These are phyloP conservation scores for Ogataea sp. DNA, from an alignment of 805 yeast genomes.

Conservation along the genomic window DNA sequence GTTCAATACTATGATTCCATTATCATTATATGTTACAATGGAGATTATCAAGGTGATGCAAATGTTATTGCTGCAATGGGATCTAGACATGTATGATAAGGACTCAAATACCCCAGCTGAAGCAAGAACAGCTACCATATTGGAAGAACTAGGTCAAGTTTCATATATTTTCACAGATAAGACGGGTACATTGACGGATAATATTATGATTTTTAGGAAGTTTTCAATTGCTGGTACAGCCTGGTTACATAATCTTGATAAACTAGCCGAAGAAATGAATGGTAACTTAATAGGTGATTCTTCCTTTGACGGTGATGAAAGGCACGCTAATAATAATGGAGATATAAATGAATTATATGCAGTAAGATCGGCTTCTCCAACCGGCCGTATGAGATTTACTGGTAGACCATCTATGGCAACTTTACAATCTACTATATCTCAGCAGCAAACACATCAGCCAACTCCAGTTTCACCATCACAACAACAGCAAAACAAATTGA, in stretches of 20 bases:
- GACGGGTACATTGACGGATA: conserved; percentile 95
- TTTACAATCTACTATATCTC: conserved; percentile 12
- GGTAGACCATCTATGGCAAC: conserved; percentile 58
- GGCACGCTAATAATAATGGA: not conserved
- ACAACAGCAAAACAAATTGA: conserved; percentile 8
- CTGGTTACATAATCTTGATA: conserved; percentile 76
- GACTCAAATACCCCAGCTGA: conserved; percentile 86
- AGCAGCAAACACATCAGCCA: conserved; percentile 26
- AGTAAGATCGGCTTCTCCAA: conserved; percentile 16
- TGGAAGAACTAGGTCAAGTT: conserved; percentile 96
- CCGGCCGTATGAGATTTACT: conserved; percentile 28
- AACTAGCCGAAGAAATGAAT: conserved; percentile 21
- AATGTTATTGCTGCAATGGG: conserved; percentile 73
- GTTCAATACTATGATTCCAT: conserved; percentile 94
- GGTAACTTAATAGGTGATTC: conserved; percentile 8
- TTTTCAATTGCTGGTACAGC: conserved; percentile 81
- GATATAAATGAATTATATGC: conserved; percentile 1
- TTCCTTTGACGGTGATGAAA: too few relatives aligned
- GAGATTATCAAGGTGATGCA: conserved; percentile 91
- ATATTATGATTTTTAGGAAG: conserved; percentile 86
- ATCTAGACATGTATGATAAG: conserved; percentile 88
- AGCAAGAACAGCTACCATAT: conserved; percentile 88
- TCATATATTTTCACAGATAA: conserved; percentile 92
- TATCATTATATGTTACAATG: conserved; percentile 92
- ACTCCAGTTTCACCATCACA: too few relatives aligned